Evolutionary conservation across 306 rosid species (phyloP), one percentile per base, ranked within the genome.

Genomic region (Acacia crassicarpa): DNA sequence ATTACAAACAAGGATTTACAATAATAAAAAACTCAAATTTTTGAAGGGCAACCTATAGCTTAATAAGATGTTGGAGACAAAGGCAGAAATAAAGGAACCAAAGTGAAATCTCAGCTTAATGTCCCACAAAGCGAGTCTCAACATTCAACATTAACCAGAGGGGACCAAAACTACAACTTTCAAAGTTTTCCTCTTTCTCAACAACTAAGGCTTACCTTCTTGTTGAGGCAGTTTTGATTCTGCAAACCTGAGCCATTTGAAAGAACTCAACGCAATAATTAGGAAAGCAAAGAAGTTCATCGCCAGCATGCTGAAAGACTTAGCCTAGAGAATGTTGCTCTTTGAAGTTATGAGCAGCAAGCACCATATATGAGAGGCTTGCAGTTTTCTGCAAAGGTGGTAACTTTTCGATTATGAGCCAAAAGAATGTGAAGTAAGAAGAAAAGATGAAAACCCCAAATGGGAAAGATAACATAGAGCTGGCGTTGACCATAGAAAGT

Each of bases 221-320:
- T 77, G 62, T 48, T 73, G 83, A 7, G 87, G 85, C 23, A 86
- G 81, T 33, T 74, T 83, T 27, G 85, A 83, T 74, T 83, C 68
- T 73, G 87, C 79, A 51, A 32, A 81, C 33, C 69, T 44, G 2
- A 86, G 44, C 69, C 71, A 78, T 41, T 48, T 56, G 74, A 86
- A 83, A 22, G 83, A 86, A 73, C 76, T 59, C 54, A 80, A 54
- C 4, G 81, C 62, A 49, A 77, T 19, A 84, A 86, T 30, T 78
- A 74, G 70, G 67, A 86, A 74, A 77, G 69, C 67, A 23, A 81
- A 81, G 72, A 67, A 74, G 72, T 20, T 73, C 23, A 35, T 53
- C 30, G 76, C 44, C 43, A 67, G 46, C 85, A 86, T 80, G 78
- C 40, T 83, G 19, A 44, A n/a, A 38, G 49, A 41, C 6, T 45